Evolutionary conservation across 306 rosid species (phyloP).

Genomic region (Gynostemma pentaphyllum): DNA sequence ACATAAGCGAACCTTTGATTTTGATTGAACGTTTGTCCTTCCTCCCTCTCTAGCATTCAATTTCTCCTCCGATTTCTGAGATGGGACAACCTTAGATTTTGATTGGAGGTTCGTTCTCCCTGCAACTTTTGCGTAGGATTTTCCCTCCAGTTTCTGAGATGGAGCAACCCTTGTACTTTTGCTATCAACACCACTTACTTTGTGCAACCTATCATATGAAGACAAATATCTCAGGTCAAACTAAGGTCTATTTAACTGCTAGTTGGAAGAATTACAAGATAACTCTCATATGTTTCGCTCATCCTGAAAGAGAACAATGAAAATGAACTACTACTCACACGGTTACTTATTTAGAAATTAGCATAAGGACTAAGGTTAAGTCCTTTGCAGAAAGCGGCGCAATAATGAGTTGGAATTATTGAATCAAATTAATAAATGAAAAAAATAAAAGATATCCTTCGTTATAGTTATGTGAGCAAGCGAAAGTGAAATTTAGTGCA

Average conservation of each 20-base stretch:
- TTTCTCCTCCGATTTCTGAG: conserved; percentile 19
- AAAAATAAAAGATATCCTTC: background rate
- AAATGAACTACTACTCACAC: background rate
- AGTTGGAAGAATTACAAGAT: background rate
- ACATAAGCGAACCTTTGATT: conserved; percentile 40
- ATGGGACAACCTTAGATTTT: conserved; percentile 14
- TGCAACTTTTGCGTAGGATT: conserved; percentile 24
- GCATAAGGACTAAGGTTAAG: too few relatives aligned
- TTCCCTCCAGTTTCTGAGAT: conserved; percentile 16
- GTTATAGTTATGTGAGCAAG: background rate
- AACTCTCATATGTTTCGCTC: background rate
- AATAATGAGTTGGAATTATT: background rate
- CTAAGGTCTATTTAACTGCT: background rate
- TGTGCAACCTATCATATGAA: conserved; percentile 38
- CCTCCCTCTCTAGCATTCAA: conserved; percentile 27
- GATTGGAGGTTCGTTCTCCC: conserved; percentile 37
- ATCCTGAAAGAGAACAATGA: background rate
- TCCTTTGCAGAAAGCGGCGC: background rate
- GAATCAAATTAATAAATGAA: background rate
- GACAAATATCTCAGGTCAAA: background rate
- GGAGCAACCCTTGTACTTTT: conserved; percentile 19
- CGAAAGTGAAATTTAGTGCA: background rate
- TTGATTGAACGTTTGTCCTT: conserved; percentile 39
- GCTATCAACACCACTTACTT: conserved; percentile 33
- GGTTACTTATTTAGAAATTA: background rate